These are phyloP conservation scores for Daucus carota DNA, from an alignment of 129 eudicot genomes.

Conservation along the genomic window DH1_v3.0 NC_030384.2:31241001-31241500, in stretches of 20 bases:
- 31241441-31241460: background rate
- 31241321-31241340: background rate
- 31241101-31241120: conserved; percentile 87
- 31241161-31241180: conserved; percentile 38
- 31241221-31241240: background rate
- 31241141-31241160: conserved; percentile 60
- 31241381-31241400: background rate
- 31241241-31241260: background rate
- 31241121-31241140: conserved; percentile 77
- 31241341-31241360: background rate
- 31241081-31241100: conserved; percentile 90
- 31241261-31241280: background rate
- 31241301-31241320: background rate
- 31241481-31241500: background rate
- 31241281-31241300: background rate
- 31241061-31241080: conserved; percentile 82
- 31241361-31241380: background rate
- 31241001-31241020: conserved; percentile 67
- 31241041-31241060: conserved; percentile 95
- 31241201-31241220: background rate
- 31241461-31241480: background rate
- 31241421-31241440: background rate
- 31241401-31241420: background rate
- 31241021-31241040: conserved; percentile 78
- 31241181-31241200: background rate